Percentiles rank a stretch among this genome's conserved stretches.
These are phyloP conservation scores for Saprolegnia parasitica DNA, from an alignment of 352 stramenopile genomes.

Conservation along the genomic window DNA sequence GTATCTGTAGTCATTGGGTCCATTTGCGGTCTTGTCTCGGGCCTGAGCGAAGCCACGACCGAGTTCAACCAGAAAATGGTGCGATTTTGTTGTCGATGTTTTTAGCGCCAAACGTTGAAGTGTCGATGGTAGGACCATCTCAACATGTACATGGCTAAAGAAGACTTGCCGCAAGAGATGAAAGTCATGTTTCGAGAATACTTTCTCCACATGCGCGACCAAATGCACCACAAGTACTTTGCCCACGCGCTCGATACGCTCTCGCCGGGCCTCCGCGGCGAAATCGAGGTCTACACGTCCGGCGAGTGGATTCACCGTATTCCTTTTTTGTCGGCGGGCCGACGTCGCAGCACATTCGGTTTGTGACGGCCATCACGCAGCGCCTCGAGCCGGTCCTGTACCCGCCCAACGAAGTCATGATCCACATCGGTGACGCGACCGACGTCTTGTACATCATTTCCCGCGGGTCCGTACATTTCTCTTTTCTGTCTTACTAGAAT, in stretches of 20 bases:
- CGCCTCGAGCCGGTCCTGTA: slow-evolving; percentile 13
- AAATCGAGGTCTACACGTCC: slow-evolving; percentile 22
- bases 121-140: slow-evolving; percentile 21
- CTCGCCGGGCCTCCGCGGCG: slow-evolving; percentile 25
- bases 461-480: too few relatives aligned
- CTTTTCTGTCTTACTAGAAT: too few relatives aligned
- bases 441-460: slow-evolving; percentile 29
- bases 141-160: slow-evolving; percentile 25
- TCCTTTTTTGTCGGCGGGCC: slow-evolving; percentile 24
- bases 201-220: slow-evolving; percentile 19
- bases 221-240: slow-evolving; percentile 31
- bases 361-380: slow-evolving; percentile 29
- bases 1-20: slow-evolving; percentile 23
- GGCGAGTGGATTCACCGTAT: slow-evolving; percentile 30
- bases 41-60: slow-evolving; percentile 26
- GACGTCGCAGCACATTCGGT: slow-evolving; percentile 20
- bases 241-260: slow-evolving; percentile 25
- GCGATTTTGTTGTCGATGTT: neutral
- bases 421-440: slow-evolving; percentile 19
- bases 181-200: slow-evolving; percentile 21
- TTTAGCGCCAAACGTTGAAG: neutral
- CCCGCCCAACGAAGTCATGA: slow-evolving; percentile 20
- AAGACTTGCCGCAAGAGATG: slow-evolving; percentile 14
- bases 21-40: slow-evolving; percentile 25
- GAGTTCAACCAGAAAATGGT: slow-evolving; percentile 29